Evolutionary conservation across 2,329 filamentous ascomycete genomes (phyloP).

Genomic region (Epicoccum sorghinum): DNA sequence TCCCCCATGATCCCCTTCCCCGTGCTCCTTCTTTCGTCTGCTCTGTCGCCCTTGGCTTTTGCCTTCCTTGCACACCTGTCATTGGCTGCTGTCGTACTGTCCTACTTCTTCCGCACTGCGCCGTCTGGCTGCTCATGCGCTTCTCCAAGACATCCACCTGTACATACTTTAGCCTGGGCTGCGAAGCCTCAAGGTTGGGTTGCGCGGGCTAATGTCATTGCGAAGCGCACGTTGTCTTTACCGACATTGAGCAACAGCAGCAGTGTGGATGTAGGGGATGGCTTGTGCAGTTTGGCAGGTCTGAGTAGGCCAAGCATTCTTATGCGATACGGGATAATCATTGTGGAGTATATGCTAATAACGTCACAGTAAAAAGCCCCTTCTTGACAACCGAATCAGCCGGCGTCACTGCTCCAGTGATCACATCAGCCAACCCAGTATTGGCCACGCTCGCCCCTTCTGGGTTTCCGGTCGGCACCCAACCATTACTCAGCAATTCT

Average conservation of each 20-base stretch:
- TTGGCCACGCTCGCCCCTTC: slow-evolving; percentile 1
- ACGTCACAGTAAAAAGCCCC: background rate
- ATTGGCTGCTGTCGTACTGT: slow-evolving; percentile 21
- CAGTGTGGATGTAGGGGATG: slow-evolving; percentile 5
- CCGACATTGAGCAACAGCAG: slow-evolving; percentile 20
- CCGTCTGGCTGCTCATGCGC: slow-evolving; percentile 17
- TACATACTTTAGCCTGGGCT: slow-evolving; percentile 20
- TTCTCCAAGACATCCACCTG: slow-evolving; percentile 16
- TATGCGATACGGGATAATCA: background rate
- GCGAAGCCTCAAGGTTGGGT: slow-evolving; percentile 23
- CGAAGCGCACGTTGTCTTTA: slow-evolving; percentile 23
- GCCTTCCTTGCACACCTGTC: slow-evolving; percentile 29
- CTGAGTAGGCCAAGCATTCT: slow-evolving; percentile 6
- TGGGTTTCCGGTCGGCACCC: slow-evolving; percentile 14
- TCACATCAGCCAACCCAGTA: slow-evolving; percentile 5
- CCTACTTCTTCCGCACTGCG: slow-evolving; percentile 19
- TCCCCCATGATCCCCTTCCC: slow-evolving; percentile 21
- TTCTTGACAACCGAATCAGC: slow-evolving; percentile 20
- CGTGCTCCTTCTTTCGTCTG: slow-evolving; percentile 22
- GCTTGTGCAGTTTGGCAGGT: slow-evolving; percentile 15
- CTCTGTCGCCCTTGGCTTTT: slow-evolving; percentile 28
- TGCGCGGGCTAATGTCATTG: slow-evolving; percentile 35
- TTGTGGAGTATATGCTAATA: background rate
- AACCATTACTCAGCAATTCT: slow-evolving; percentile 17
- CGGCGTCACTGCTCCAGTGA: slow-evolving; percentile 13